A percentile compares a stretch with the other conserved stretches of the same genome.
Conservation (phyloP, 768 basidiomycete genomes). For the Udeniomyces megalosporus region DNA sequence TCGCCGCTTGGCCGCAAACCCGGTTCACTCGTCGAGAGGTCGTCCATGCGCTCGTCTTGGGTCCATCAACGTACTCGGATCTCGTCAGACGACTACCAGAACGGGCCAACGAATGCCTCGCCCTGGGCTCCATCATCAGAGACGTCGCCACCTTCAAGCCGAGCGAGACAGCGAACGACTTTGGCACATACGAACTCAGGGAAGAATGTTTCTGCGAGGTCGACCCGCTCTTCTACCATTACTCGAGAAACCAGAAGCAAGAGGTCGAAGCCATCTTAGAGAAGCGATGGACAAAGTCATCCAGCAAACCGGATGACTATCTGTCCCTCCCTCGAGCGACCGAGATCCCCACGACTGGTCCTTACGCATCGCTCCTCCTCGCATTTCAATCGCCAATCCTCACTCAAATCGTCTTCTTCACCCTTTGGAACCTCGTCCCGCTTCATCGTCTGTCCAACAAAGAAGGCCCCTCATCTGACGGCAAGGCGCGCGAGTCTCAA, state of each 20-base stretch:
- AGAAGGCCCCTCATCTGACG: conserved; percentile 10
- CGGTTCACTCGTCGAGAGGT: conserved; percentile 63
- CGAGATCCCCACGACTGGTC: conserved; percentile 41
- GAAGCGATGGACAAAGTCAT: conserved; percentile 49
- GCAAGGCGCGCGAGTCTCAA: conserved; percentile 21
- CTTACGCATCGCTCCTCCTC: conserved; percentile 49
- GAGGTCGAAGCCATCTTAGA: conserved; percentile 63
- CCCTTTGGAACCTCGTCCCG: conserved; percentile 52
- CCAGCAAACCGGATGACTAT: conserved; percentile 41
- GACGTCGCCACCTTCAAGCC: conserved; percentile 67
- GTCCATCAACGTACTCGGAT: conserved; percentile 76
- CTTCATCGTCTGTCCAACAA: conserved; percentile 58
- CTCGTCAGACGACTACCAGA: conserved; percentile 82
- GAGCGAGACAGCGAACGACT: conserved; percentile 58
- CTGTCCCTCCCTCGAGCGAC: conserved; percentile 62
- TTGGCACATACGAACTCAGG: conserved; percentile 75
- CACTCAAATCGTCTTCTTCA: conserved; percentile 67
- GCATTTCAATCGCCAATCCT: conserved; percentile 56
- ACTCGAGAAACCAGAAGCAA: conserved; percentile 80
- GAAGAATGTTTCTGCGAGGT: conserved; percentile 70
- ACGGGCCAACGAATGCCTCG: conserved; percentile 63
- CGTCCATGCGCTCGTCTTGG: conserved; percentile 75
- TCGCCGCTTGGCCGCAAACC: conserved; percentile 49
- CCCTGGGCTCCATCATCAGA: conserved; percentile 59
- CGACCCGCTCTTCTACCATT: conserved; percentile 91